Percentiles rank a stretch among this genome's conserved stretches.
Evolutionary conservation across 805 yeast species (phyloP).

Genomic region (Saturnispora saitoi): DNA sequence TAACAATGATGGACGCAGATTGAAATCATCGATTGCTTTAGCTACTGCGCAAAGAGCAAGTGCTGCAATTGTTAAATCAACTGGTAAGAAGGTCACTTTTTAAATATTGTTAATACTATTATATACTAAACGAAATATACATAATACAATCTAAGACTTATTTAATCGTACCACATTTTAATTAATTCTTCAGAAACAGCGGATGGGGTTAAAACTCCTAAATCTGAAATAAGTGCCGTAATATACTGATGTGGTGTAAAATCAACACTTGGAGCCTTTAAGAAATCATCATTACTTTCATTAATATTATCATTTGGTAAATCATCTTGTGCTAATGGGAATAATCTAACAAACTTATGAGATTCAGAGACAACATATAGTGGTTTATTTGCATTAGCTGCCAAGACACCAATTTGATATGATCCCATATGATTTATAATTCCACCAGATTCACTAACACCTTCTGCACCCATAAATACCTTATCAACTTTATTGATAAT

Average conservation of each 20-base stretch:
- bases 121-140: background rate
- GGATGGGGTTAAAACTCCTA: conserved; percentile 94
- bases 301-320: conserved; percentile 43
- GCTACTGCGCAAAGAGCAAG: conserved; percentile 84
- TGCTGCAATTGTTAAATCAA: conserved; percentile 79
- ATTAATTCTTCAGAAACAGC: conserved; percentile 98
- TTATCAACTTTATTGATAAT: conserved; percentile 88
- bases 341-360: conserved; percentile 93
- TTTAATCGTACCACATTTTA: conserved; percentile 91
- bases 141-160: background rate
- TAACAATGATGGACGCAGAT: conserved; percentile 35
- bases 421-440: conserved; percentile 93
- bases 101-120: conserved; percentile 21
- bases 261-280: conserved; percentile 58
- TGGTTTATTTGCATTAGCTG: conserved; percentile 85
- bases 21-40: conserved; percentile 75
- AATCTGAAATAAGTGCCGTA: conserved; percentile 91
- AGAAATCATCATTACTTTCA: conserved; percentile 21
- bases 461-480: conserved; percentile 96
- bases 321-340: conserved; percentile 89
- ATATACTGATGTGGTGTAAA: conserved; percentile 94
- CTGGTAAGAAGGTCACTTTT: conserved; percentile 80
- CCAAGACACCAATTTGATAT: conserved; percentile 88
- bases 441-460: conserved; percentile 98
- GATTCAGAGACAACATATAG: conserved; percentile 90